Conservation (phyloP, 2,329 filamentous ascomycete species). For the Pestalotiopsis sp. region DNA sequence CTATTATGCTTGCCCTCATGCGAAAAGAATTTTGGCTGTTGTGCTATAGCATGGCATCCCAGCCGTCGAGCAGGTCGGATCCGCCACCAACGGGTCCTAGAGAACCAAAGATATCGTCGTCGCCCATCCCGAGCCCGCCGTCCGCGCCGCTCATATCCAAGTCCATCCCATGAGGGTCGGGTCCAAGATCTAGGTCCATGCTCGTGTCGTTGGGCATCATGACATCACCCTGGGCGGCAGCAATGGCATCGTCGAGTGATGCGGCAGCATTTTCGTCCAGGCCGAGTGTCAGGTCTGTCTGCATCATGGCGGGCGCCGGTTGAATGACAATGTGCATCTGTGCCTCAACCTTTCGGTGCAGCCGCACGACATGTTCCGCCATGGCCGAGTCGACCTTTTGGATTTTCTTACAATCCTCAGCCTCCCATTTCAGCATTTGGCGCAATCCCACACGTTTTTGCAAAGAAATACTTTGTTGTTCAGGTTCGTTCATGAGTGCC, state of each 20-base stretch:
- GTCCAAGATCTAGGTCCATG: constrained; percentile 46
- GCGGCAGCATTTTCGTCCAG: constrained; percentile 40
- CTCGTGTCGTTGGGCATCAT: constrained; percentile 39
- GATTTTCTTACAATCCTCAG: constrained; percentile 58
- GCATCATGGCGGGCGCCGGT: constrained; percentile 42
- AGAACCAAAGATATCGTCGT: constrained; percentile 47
- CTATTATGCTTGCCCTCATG: neutral
- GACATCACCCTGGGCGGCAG: constrained; percentile 41
- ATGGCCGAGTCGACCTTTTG: constrained; percentile 58
- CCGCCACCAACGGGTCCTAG: constrained; percentile 26
- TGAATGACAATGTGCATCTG: constrained; percentile 63
- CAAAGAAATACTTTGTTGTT: constrained; percentile 23
- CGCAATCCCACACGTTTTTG: constrained; percentile 59
- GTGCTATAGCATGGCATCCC: constrained; percentile 25
- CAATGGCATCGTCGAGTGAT: constrained; percentile 44
- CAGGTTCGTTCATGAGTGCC: constrained; percentile 33
- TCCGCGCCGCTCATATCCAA: constrained; percentile 42
- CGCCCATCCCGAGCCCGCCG: constrained; percentile 41
- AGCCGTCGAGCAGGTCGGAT: constrained; percentile 30
- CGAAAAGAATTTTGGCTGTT: neutral
- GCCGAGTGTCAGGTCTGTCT: constrained; percentile 43
- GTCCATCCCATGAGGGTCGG: constrained; percentile 21
- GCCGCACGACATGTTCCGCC: constrained; percentile 64
- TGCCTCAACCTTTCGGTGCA: constrained; percentile 67
- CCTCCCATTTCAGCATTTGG: constrained; percentile 59